phyloP scores from a whole-genome alignment of 371 early-diverging fungal species.

The Nosema granulosis region DNA sequence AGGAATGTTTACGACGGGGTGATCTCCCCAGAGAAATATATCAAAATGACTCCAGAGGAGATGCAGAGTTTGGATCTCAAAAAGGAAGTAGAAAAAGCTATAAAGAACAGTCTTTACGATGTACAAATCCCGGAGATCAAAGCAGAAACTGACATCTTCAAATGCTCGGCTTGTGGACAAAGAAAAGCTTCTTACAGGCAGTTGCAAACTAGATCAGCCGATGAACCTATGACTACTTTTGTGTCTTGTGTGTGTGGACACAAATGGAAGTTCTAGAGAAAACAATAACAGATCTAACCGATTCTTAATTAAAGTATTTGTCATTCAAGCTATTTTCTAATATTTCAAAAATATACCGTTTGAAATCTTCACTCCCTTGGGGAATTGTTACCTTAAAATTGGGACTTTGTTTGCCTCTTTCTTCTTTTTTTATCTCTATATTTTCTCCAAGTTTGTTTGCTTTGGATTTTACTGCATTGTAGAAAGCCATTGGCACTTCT shows the following conservation, averaged over 20 bases:
- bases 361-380: too few species aligned
- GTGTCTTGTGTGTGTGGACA: conserved; percentile 66
- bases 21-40: conserved; percentile 57
- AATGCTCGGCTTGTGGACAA: conserved; percentile 66
- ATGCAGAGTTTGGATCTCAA: conserved; percentile 65
- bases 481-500: neutral
- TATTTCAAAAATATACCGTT: too few species aligned
- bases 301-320: too few species aligned
- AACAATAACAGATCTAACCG: too few species aligned
- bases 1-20: conserved; percentile 58
- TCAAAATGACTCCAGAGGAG: conserved; percentile 63
- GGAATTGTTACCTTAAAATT: too few species aligned
- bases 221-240: conserved; percentile 69
- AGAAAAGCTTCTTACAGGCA: conserved; percentile 67
- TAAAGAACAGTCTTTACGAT: conserved; percentile 58
- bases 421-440: too few species aligned
- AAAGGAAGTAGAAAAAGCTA: conserved; percentile 57
- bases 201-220: conserved; percentile 68
- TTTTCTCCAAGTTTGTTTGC: neutral
- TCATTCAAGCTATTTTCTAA: too few species aligned
- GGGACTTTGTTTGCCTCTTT: too few species aligned
- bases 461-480: neutral
- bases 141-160: conserved; percentile 68
- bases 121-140: conserved; percentile 59
- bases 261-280: conserved; percentile 67